Conservation (phyloP, 1,139 yeast genomes). For the Diutina mesorugosa region DNA sequence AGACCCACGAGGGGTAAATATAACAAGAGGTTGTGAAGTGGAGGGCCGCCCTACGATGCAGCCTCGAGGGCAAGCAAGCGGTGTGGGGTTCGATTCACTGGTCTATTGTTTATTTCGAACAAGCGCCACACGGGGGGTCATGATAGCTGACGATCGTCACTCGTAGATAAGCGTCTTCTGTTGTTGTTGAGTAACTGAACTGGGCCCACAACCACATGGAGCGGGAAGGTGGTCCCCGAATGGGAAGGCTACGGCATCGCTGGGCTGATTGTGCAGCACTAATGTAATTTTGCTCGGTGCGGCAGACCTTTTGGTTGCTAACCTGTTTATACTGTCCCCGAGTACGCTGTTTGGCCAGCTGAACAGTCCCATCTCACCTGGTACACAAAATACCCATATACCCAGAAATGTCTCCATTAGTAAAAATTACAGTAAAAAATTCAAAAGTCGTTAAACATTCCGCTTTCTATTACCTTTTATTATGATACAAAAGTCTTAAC, state of each 20-base stretch:
- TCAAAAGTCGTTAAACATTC: not conserved
- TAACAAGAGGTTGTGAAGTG: not conserved
- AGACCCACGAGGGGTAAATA: not conserved
- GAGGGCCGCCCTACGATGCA: not conserved
- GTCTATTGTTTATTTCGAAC: not conserved
- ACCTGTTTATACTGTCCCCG: too few species aligned
- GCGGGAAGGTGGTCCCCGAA: not conserved
- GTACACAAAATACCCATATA: not conserved
- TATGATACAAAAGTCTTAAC: conserved; percentile 43
- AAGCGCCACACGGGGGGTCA: not conserved
- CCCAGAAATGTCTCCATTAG: not conserved
- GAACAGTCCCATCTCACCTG: not conserved
- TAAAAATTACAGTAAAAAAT: not conserved
- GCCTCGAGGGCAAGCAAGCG: not conserved
- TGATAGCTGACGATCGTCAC: not conserved
- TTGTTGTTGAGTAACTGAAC: not conserved
- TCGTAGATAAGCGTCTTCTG: not conserved
- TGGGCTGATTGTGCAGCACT: not conserved
- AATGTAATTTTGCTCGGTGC: too few species aligned
- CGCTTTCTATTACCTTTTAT: not conserved
- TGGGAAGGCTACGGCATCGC: not conserved
- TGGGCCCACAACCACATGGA: not conserved
- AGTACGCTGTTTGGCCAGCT: too few species aligned
- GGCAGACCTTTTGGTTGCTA: too few species aligned
- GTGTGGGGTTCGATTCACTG: not conserved